Percentiles rank a stretch among this genome's conserved stretches.
Conservation (phyloP, 2,329 filamentous ascomycete genomes). For the Hymenoscyphus infarciens region DNA sequence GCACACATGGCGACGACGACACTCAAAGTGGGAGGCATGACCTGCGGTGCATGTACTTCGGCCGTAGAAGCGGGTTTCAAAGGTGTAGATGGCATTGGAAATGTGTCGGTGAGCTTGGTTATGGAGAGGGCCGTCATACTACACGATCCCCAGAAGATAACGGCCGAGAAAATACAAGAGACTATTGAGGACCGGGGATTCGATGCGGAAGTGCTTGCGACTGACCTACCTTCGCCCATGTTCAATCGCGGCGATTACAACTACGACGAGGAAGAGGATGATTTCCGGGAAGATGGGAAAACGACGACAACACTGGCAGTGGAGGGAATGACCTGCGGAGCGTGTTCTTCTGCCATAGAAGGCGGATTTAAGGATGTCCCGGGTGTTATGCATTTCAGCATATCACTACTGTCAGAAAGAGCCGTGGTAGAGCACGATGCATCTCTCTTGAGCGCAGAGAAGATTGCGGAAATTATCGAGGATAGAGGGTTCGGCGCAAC, state of each 20-base stretch:
- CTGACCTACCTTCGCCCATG: slow-evolving; percentile 62
- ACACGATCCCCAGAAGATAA: slow-evolving; percentile 73
- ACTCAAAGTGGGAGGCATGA: slow-evolving; percentile 84
- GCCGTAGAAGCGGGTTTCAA: slow-evolving; percentile 93
- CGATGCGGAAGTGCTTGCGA: slow-evolving; percentile 83
- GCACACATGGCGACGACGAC: slow-evolving; percentile 83
- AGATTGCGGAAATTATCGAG: slow-evolving; percentile 57
- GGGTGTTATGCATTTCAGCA: slow-evolving; percentile 72
- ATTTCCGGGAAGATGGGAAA: slow-evolving; percentile 34
- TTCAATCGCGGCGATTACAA: slow-evolving; percentile 37
- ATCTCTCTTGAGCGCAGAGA: slow-evolving; percentile 46
- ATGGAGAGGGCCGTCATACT: slow-evolving; percentile 95
- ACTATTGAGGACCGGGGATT: slow-evolving; percentile 91
- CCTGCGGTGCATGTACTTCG: slow-evolving; percentile 90
- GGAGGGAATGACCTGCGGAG: slow-evolving; percentile 88
- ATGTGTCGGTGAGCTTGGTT: slow-evolving; percentile 86
- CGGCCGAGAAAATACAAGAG: slow-evolving; percentile 73
- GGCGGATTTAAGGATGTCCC: slow-evolving; percentile 71
- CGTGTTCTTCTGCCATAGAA: slow-evolving; percentile 83
- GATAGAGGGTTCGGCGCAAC: slow-evolving; percentile 78
- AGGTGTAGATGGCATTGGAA: slow-evolving; percentile 73
- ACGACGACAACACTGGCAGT: slow-evolving; percentile 74
- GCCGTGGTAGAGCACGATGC: slow-evolving; percentile 81
- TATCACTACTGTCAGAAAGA: slow-evolving; percentile 79
- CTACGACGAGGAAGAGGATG: slow-evolving; percentile 33